phyloP scores from a whole-genome alignment of 768 basidiomycete species.

The Amanita molliuscula region DNA sequence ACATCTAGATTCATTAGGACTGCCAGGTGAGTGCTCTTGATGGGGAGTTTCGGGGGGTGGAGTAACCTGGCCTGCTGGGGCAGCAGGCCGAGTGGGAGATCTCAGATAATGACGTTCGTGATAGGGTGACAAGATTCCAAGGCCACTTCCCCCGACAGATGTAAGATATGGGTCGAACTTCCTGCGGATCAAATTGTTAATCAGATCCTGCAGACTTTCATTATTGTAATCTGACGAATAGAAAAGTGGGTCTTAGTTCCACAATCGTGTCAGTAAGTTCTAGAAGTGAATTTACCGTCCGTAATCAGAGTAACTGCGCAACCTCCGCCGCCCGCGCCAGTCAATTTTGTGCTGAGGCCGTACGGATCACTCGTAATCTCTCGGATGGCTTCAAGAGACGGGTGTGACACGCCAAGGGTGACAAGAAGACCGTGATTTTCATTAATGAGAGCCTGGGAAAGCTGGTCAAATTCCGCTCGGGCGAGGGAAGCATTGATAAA shows the following conservation, averaged over 20 bases:
- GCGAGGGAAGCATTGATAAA: constrained; percentile 1
- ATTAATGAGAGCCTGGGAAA: constrained; percentile 59
- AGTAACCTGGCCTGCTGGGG: constrained; percentile 30
- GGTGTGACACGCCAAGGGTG: constrained; percentile 85
- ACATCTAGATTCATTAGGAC: constrained; percentile 16
- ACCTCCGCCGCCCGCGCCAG: constrained; percentile 97
- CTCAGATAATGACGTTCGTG: constrained; percentile 28
- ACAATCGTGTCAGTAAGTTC: constrained; percentile 1
- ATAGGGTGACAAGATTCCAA: constrained; percentile 73
- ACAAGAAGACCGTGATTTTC: constrained; percentile 87
- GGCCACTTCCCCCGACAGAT: constrained; percentile 85
- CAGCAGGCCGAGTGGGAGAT: constrained; percentile 13
- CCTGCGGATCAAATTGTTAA: constrained; percentile 44
- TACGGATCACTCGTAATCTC: constrained; percentile 60
- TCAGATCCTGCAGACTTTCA: constrained; percentile 45
- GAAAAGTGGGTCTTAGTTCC: constrained; percentile 7
- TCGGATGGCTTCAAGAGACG: constrained; percentile 73
- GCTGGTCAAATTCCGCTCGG: constrained; percentile 11
- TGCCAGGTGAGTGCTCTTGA: constrained; percentile 13
- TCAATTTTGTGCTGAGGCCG: constrained; percentile 82
- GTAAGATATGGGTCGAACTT: constrained; percentile 83
- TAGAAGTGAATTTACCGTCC: constrained; percentile 51
- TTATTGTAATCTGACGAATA: constrained; percentile 57
- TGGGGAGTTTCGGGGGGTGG: constrained; percentile 27
- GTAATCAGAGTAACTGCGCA: constrained; percentile 94